Percentiles rank a stretch among this genome's conserved stretches.
phyloP scores from a whole-genome alignment of 2,329 filamentous ascomycete species.

The Sporothrix brunneoviolacea region DNA sequence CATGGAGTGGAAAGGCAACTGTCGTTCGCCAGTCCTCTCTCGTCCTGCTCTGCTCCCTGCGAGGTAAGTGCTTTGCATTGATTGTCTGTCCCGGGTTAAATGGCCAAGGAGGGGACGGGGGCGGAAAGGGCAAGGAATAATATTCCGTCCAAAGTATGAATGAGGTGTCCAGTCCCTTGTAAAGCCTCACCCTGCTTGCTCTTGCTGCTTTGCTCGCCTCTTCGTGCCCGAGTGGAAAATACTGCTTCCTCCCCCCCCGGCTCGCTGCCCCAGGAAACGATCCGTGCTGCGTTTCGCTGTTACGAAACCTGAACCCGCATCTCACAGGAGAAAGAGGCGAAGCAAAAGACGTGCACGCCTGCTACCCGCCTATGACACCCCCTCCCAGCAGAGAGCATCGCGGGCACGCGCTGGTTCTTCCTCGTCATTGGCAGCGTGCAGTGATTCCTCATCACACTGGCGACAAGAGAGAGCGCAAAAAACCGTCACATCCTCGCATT shows the following conservation, averaged over 20 bases:
- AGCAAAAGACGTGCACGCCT: not conserved
- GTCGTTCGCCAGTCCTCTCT: not conserved
- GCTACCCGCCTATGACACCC: not conserved
- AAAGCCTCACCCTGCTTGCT: too few species aligned
- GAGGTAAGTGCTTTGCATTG: too few species aligned
- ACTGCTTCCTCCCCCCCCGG: too few species aligned
- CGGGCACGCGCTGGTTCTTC: not conserved
- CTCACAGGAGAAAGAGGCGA: not conserved
- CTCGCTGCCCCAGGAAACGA: not conserved
- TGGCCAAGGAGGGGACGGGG: conserved; percentile 4
- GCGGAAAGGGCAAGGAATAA: too few species aligned
- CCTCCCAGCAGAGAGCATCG: too few species aligned
- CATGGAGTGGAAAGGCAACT: not conserved
- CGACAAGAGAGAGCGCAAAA: too few species aligned
- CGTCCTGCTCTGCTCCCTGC: not conserved
- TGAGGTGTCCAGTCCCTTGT: too few species aligned
- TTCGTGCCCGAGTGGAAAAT: too few species aligned
- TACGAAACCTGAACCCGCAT: conserved; percentile 1
- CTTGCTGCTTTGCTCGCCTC: too few species aligned
- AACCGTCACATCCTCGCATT: conserved; percentile 1
- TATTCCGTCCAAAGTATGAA: too few species aligned
- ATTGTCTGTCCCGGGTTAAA: conserved; percentile 3
- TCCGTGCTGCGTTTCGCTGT: conserved; percentile 1
- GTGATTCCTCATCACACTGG: conserved; percentile 4
- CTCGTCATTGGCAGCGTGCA: not conserved